Evolutionary conservation across 768 basidiomycete genomes (phyloP).

Genomic region (Amanita brunnescens): DNA sequence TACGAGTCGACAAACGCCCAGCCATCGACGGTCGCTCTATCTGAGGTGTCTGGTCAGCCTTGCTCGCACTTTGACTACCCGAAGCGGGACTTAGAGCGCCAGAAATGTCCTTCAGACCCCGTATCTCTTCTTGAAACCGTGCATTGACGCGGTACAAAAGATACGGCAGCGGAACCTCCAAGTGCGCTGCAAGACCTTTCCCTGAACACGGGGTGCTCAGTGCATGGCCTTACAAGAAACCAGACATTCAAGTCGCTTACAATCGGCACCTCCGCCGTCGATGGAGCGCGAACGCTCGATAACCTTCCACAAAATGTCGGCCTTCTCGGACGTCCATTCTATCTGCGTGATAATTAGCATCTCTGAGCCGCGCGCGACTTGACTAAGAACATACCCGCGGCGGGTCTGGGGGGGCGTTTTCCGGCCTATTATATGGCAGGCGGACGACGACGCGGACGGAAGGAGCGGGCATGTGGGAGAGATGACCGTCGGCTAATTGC

Average conservation of each 20-base stretch:
- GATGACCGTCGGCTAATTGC: not conserved
- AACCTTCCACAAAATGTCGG: conserved; percentile 80
- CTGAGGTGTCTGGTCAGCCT: conserved; percentile 18
- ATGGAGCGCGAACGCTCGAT: conserved; percentile 69
- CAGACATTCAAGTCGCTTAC: conserved; percentile 34
- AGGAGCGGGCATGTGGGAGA: conserved; percentile 17
- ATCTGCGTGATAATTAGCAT: conserved; percentile 37
- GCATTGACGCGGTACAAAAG: conserved; percentile 78
- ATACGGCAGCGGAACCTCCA: conserved; percentile 78
- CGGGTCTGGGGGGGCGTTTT: conserved; percentile 57
- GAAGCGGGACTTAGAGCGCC: conserved; percentile 47
- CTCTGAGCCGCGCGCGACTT: not conserved
- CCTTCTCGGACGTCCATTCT: conserved; percentile 80
- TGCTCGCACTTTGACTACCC: no score
- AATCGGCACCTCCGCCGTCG: conserved; percentile 71
- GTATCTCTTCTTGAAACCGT: conserved; percentile 78
- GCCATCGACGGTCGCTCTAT: conserved; percentile 22
- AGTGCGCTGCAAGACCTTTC: conserved; percentile 75
- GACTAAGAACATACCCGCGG: conserved; percentile 45
- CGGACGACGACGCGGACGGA: conserved; percentile 68
- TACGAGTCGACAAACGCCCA: conserved; percentile 13
- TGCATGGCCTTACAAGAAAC: not conserved
- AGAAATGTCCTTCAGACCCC: conserved; percentile 64
- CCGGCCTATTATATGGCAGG: conserved; percentile 71
- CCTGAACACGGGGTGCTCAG: conserved; percentile 33